Conservation (phyloP, 169 alveolate genomes). For the Toxoplasma gondii region DNA sequence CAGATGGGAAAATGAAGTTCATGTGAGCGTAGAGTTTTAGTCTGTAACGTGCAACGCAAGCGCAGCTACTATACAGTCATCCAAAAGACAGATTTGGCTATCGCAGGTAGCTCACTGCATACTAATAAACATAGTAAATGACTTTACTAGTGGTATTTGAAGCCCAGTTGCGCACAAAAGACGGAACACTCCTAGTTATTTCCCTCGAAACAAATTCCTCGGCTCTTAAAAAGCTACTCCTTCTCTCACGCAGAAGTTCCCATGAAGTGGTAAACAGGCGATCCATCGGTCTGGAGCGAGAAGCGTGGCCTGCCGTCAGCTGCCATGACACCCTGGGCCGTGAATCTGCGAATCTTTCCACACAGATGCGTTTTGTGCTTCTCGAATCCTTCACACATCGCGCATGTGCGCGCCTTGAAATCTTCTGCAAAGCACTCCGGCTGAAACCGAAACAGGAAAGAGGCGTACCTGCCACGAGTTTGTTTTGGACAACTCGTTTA, state of each 20-base stretch:
- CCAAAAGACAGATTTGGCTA: no score
- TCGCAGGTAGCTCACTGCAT: no score
- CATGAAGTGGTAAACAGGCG: slow-evolving; percentile 85
- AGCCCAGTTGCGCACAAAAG: background rate
- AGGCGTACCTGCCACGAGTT: background rate
- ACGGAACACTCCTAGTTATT: background rate
- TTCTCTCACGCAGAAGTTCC: slow-evolving; percentile 79
- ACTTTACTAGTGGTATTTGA: no score
- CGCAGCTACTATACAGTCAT: no score
- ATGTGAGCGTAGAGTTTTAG: no score
- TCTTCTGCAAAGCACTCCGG: slow-evolving; percentile 66
- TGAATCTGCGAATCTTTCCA: slow-evolving; percentile 76
- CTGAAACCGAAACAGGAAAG: slow-evolving; percentile 13
- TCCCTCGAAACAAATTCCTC: background rate
- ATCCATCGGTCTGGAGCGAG: slow-evolving; percentile 79
- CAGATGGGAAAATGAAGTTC: no score
- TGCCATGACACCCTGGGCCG: slow-evolving; percentile 88
- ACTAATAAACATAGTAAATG: no score
- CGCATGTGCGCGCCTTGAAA: slow-evolving; percentile 34
- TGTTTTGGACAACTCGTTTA: no score
- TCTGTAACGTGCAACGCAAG: no score
- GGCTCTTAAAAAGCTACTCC: background rate
- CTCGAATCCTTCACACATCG: slow-evolving; percentile 57
- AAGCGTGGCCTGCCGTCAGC: slow-evolving; percentile 84
- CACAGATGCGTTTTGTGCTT: slow-evolving; percentile 78